These are phyloP conservation scores for Trifolium repens DNA, from an alignment of 306 rosid genomes.

Conservation along the genomic window DNA sequence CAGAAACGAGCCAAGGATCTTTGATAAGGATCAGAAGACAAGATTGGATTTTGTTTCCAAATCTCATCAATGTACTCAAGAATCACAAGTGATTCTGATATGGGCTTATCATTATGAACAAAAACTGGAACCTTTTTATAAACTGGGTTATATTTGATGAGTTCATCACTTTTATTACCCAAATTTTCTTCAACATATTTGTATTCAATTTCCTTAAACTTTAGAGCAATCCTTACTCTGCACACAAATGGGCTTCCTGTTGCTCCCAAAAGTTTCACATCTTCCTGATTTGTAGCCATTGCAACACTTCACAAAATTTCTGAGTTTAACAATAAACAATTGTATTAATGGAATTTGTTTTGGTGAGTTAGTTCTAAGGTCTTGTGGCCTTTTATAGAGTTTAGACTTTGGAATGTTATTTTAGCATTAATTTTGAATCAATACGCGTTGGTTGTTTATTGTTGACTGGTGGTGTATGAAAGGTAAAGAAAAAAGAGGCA, in stretches of 20 bases:
- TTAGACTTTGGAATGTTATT: neutral
- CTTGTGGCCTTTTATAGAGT: neutral
- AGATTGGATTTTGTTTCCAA: neutral
- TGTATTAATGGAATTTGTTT: neutral
- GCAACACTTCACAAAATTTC: neutral
- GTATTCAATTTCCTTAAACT: conserved; percentile 59
- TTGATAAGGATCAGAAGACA: conserved; percentile 33
- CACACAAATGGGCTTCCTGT: conserved; percentile 53
- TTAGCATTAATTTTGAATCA: neutral
- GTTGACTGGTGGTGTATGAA: neutral
- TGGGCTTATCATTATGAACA: neutral
- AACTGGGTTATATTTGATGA: conserved; percentile 65
- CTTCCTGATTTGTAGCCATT: conserved; percentile 42
- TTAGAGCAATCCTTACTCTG: conserved; percentile 57
- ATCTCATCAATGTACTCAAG: conserved; percentile 26
- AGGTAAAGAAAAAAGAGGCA: neutral
- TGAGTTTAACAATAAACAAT: neutral
- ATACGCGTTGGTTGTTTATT: neutral
- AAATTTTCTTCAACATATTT: conserved; percentile 49
- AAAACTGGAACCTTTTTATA: conserved; percentile 57
- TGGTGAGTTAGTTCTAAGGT: neutral
- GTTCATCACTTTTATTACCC: conserved; percentile 46
- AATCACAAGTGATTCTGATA: conserved; percentile 13
- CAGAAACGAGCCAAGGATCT: conserved; percentile 71
- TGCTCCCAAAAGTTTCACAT: conserved; percentile 47